These are phyloP conservation scores for Thamnidium elegans DNA, from an alignment of 192 early-diverging fungal genomes.

Conservation along the genomic window DNA sequence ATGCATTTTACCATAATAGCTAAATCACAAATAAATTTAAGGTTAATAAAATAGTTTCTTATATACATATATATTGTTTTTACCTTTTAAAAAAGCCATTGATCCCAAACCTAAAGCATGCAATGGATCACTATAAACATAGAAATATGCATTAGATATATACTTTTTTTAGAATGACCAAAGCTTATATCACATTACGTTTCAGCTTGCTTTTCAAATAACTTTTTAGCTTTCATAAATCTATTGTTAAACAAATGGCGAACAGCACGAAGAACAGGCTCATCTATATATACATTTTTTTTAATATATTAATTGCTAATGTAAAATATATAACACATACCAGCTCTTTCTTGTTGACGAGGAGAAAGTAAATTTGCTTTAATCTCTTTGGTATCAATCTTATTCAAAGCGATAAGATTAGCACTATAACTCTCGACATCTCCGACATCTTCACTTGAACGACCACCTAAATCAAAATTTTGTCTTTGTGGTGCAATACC, in stretches of 20 bases:
- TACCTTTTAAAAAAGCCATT: conserved; percentile 56
- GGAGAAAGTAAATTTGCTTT: conserved; percentile 27
- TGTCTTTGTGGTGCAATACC: conserved; percentile 20
- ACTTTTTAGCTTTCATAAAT: conserved; percentile 47
- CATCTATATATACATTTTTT: conserved; percentile 10
- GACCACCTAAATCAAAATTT: not conserved
- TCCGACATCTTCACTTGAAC: conserved; percentile 13
- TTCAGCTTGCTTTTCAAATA: conserved; percentile 46
- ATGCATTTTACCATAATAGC: conserved; percentile 21
- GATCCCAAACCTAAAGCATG: conserved; percentile 49
- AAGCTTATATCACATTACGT: conserved; percentile 21
- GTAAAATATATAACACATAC: conserved; percentile 4
- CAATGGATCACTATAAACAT: conserved; percentile 39
- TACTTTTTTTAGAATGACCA: not conserved
- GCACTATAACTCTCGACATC: conserved; percentile 12
- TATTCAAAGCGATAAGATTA: conserved; percentile 19
- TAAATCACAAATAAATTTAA: not conserved
- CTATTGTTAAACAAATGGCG: conserved; percentile 52
- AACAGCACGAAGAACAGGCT: conserved; percentile 26
- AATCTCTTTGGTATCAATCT: conserved; percentile 25
- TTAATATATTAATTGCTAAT: not conserved
- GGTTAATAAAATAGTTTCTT: not conserved
- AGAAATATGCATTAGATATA: not conserved
- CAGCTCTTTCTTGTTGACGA: conserved; percentile 30
- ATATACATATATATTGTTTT: not conserved